phyloP scores from a whole-genome alignment of 306 rosid species.

The Calophaca sinica region DNA sequence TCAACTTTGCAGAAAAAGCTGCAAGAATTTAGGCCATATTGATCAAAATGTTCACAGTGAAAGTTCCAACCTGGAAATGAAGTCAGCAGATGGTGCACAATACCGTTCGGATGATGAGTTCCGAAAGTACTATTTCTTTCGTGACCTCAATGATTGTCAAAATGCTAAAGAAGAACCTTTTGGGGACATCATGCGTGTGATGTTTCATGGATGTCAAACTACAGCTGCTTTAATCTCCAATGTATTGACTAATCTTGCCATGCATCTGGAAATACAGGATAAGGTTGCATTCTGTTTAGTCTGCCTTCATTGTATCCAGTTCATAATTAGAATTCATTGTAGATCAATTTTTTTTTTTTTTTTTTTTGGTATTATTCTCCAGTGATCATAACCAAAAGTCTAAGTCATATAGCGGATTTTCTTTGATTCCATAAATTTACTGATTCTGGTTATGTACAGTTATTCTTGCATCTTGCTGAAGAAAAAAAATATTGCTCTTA shows the following conservation, averaged over 20 bases:
- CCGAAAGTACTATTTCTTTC: slow-evolving; percentile 49
- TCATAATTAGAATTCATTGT: slow-evolving; percentile 12
- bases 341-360: too few relatives aligned
- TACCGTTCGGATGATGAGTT: slow-evolving; percentile 49
- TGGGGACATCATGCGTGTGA: slow-evolving; percentile 75
- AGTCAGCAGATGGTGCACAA: slow-evolving; percentile 46
- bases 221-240: slow-evolving; percentile 66
- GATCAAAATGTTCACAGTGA: slow-evolving; percentile 45
- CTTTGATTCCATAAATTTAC: neutral
- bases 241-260: slow-evolving; percentile 64
- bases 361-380: slow-evolving; percentile 18
- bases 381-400: slow-evolving; percentile 31
- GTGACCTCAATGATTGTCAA: slow-evolving; percentile 49
- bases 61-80: slow-evolving; percentile 47
- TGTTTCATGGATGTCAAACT: slow-evolving; percentile 84
- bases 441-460: neutral
- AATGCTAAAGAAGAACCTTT: slow-evolving; percentile 62
- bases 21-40: slow-evolving; percentile 50
- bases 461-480: neutral
- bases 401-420: neutral
- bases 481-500: neutral
- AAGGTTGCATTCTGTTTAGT: slow-evolving; percentile 57
- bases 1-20: slow-evolving; percentile 60
- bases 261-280: slow-evolving; percentile 70
- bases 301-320: slow-evolving; percentile 2